A percentile compares a stretch with the other conserved stretches of the same genome.
Conservation (phyloP, 495 filamentous ascomycete genomes). For the Lepidopterella palustris region DNA sequence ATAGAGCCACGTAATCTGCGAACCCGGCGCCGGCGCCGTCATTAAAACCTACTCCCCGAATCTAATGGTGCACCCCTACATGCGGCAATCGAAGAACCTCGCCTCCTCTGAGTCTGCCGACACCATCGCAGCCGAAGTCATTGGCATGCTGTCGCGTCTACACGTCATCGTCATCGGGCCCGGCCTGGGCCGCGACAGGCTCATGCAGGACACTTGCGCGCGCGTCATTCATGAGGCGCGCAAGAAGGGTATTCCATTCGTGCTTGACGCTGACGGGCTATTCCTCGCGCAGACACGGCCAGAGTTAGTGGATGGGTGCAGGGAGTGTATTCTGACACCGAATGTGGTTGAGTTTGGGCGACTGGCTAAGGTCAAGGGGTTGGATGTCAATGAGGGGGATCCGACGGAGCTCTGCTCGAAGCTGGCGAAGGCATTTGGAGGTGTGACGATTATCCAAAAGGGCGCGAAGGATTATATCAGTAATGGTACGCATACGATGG, state of each 20-base stretch:
- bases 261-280: slow-evolving; percentile 89
- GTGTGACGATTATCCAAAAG: slow-evolving; percentile 88
- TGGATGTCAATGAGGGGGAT: slow-evolving; percentile 50
- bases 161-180: slow-evolving; percentile 94
- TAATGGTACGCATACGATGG: slow-evolving; percentile 67
- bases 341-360: slow-evolving; percentile 91
- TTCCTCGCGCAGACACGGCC: slow-evolving; percentile 69
- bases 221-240: slow-evolving; percentile 74
- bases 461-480: slow-evolving; percentile 78
- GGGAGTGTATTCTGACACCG: slow-evolving; percentile 81
- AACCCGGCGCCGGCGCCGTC: slow-evolving; percentile 71
- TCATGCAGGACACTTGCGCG: slow-evolving; percentile 83
- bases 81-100: slow-evolving; percentile 62
- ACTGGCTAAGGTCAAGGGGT: slow-evolving; percentile 61
- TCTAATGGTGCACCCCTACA: slow-evolving; percentile 94
- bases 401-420: slow-evolving; percentile 58
- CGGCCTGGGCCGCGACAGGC: slow-evolving; percentile 77
- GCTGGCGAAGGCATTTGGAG: slow-evolving; percentile 71
- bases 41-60: slow-evolving; percentile 98
- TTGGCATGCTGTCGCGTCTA: slow-evolving; percentile 73
- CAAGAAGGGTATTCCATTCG: slow-evolving; percentile 66
- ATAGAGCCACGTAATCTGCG: slow-evolving; percentile 94
- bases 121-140: slow-evolving; percentile 60
- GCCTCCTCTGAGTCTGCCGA: slow-evolving; percentile 40
- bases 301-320: slow-evolving; percentile 70